Percentiles rank a stretch among this genome's conserved stretches.
Evolutionary conservation across 805 yeast species (phyloP).

Genomic region (Kluyveromyces siamensis): DNA sequence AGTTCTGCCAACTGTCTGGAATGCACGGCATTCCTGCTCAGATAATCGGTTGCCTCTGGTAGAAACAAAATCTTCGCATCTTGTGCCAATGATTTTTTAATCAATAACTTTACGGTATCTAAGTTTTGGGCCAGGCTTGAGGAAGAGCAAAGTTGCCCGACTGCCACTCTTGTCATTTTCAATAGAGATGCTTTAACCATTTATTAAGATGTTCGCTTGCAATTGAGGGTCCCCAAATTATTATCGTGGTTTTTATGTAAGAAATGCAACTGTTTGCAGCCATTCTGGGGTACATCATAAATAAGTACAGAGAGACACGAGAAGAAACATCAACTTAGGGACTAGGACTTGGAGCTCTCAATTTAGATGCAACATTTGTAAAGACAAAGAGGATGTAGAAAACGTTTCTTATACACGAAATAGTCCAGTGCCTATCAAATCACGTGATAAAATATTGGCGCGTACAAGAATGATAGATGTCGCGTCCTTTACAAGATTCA

Average conservation of each 20-base stretch:
- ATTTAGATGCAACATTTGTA: neutral
- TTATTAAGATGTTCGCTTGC: neutral
- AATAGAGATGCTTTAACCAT: neutral
- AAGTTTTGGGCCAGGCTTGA: slow-evolving; percentile 54
- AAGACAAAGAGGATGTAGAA: too few species aligned
- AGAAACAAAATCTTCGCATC: slow-evolving; percentile 67
- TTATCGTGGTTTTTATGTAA: neutral
- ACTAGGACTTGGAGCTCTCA: neutral
- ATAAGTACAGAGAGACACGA: neutral
- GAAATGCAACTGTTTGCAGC: neutral
- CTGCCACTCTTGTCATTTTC: slow-evolving; percentile 42
- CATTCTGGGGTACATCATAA: neutral
- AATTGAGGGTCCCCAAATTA: neutral
- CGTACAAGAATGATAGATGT: neutral
- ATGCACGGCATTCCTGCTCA: slow-evolving; percentile 61
- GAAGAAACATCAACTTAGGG: neutral
- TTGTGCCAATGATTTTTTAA: slow-evolving; percentile 50
- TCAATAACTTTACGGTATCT: slow-evolving; percentile 45
- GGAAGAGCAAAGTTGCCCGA: slow-evolving; percentile 80
- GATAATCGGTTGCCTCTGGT: slow-evolving; percentile 91
- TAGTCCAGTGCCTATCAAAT: too few species aligned
- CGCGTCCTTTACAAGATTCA: neutral
- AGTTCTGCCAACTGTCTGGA: slow-evolving; percentile 51
- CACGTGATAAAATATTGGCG: too few species aligned
- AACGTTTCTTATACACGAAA: too few species aligned